phyloP scores from a whole-genome alignment of 2,329 filamentous ascomycete genomes.

The Botryotinia calthae region DNA sequence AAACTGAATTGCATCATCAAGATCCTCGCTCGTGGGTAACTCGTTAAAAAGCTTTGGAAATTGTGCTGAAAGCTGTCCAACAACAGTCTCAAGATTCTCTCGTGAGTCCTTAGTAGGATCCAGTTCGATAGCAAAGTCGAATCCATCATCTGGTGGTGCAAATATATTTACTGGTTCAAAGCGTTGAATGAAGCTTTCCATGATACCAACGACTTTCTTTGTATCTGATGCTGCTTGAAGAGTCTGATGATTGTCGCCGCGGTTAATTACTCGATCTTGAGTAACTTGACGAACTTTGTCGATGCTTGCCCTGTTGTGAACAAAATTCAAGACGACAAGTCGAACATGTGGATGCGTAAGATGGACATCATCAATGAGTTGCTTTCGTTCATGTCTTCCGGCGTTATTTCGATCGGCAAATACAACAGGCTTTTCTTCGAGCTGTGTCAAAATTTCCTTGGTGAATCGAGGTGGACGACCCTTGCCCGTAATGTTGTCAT shows the following conservation, averaged over 20 bases:
- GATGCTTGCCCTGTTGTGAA: slow-evolving; percentile 68
- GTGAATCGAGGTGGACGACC: slow-evolving; percentile 77
- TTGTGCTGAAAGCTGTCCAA: slow-evolving; percentile 66
- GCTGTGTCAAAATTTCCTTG: slow-evolving; percentile 61
- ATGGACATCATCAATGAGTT: slow-evolving; percentile 78
- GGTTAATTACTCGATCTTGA: slow-evolving; percentile 71
- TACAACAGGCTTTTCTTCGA: slow-evolving; percentile 67
- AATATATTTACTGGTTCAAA: slow-evolving; percentile 75
- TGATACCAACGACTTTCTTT: slow-evolving; percentile 79
- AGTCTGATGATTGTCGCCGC: slow-evolving; percentile 96
- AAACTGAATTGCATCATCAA: slow-evolving; percentile 75
- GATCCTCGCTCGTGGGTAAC: slow-evolving; percentile 67
- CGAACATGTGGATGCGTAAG: slow-evolving; percentile 60
- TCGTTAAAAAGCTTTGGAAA: slow-evolving; percentile 75
- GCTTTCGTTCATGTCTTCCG: slow-evolving; percentile 79
- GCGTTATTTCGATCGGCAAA: slow-evolving; percentile 96
- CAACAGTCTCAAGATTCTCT: slow-evolving; percentile 77
- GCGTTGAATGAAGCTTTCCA: slow-evolving; percentile 87
- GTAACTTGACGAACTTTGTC: slow-evolving; percentile 73
- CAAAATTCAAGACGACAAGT: slow-evolving; percentile 84
- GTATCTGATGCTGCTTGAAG: slow-evolving; percentile 79
- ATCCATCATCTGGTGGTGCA: slow-evolving; percentile 70
- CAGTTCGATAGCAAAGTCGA: slow-evolving; percentile 82
- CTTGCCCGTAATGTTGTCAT: slow-evolving; percentile 88
- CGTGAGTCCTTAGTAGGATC: slow-evolving; percentile 76